Evolutionary conservation across 83 land plant genomes (phyloP).

Genomic region (Picea engelmannii): DNA sequence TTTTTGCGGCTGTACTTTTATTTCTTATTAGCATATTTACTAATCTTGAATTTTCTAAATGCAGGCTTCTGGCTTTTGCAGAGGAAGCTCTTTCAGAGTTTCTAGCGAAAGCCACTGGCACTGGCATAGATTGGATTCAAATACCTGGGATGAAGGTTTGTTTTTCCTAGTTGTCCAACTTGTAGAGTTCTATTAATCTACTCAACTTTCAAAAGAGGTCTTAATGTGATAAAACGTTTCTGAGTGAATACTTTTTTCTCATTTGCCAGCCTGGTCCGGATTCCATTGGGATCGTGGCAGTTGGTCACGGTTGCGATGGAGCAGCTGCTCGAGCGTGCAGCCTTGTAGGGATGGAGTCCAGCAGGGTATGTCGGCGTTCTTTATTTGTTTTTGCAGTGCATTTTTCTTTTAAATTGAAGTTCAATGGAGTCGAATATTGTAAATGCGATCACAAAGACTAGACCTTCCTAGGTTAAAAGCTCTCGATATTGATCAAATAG

Average conservation of each 20-base stretch:
- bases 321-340: conserved; percentile 64
- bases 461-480: no score
- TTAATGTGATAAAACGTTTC: not conserved
- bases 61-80: conserved; percentile 51
- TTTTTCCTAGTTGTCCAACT: not conserved
- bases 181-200: not conserved
- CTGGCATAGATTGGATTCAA: conserved; percentile 65
- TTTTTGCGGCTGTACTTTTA: not conserved
- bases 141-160: conserved; percentile 69
- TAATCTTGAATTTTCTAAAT: not conserved
- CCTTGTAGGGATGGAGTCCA: conserved; percentile 58
- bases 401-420: no score
- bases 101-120: conserved; percentile 56
- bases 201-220: not conserved
- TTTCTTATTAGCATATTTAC: conserved; percentile 4
- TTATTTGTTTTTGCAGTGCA: not conserved
- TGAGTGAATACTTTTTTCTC: not conserved
- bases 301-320: conserved; percentile 48
- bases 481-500: no score
- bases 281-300: conserved; percentile 57
- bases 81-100: conserved; percentile 54
- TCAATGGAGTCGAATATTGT: no score
- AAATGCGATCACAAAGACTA: no score
- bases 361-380: conserved; percentile 23
- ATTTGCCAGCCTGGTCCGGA: conserved; percentile 65